Evolutionary conservation across 2,329 filamentous ascomycete genomes (phyloP), one percentile per base, ranked within the genome.

Genomic region (Ophiostoma populinum): DNA sequence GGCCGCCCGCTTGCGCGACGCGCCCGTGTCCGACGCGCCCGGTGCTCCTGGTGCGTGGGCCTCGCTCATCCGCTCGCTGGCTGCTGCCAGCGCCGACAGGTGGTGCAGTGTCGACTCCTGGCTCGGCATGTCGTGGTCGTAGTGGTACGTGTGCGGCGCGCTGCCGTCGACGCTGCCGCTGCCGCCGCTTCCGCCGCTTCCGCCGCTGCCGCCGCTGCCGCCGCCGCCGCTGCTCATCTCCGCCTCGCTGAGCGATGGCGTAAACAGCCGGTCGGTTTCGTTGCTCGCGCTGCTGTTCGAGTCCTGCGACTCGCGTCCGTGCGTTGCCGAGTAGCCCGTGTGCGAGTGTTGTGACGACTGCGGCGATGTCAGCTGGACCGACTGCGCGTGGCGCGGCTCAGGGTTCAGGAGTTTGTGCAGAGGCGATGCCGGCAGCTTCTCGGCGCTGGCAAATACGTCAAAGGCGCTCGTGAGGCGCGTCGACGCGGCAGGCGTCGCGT

Each of bases 1-100:
- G 22, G 80, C 80, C 47, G 72, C 87, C 45, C 83, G 68, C 57
- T 92, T 92, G 42, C 72, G 70, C 24, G 65, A 63, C 22, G 45
- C 49, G 19, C 46, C 45, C 39, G 44, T 45, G 50, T 63, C 37
- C 37, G 43, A 33, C 7, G 28, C 37, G 35, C 27, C 34, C 8
- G n/a, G n/a, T n/a, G n/a, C n/a, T n/a, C n/a, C n/a, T n/a, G n/a
- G n/a, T n/a, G 26, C 42, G 45, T 50, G 28, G 49, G 58, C 39
- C 51, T 50, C 48, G 21, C 45, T 49, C 47, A 69, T 59, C 48
- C 60, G 62, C 43, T 65, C 56, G 49, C 66, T 62, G 21, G 57
- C 56, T 24, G 70, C 67, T 19, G 69, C 69, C 36, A 72, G 55
- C 41, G 70, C 60, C 6, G 69, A 72, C n/a, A 73, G 54, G 40